Evolutionary conservation across 2,329 filamentous ascomycete genomes (phyloP).

Genomic region (Claviceps africana): DNA sequence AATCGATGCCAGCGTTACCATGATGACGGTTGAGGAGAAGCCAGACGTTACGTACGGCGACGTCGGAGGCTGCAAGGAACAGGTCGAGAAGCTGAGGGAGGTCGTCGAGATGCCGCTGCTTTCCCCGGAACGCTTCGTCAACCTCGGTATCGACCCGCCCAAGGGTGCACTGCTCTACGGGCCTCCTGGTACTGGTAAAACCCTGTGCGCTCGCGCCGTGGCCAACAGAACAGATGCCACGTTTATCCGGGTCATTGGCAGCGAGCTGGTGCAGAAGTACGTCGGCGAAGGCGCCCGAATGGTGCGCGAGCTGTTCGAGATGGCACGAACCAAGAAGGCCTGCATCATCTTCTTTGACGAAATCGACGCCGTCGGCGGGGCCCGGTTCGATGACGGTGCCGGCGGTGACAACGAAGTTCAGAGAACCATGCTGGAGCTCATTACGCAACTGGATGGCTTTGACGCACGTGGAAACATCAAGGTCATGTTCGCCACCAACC

Average conservation of each 20-base stretch:
- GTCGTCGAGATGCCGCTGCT: slow-evolving; percentile 97
- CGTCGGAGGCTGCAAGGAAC: slow-evolving; percentile 97
- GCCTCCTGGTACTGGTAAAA: slow-evolving; percentile 97
- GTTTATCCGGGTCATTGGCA: slow-evolving; percentile 96
- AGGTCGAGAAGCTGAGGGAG: slow-evolving; percentile 97
- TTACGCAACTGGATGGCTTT: slow-evolving; percentile 93
- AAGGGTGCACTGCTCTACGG: slow-evolving; percentile 96
- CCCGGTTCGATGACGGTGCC: slow-evolving; percentile 90
- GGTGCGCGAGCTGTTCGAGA: slow-evolving; percentile 97
- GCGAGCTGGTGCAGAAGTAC: slow-evolving; percentile 96
- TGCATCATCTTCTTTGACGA: slow-evolving; percentile 98
- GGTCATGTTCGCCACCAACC: slow-evolving; percentile 98
- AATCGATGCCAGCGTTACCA: slow-evolving; percentile 97
- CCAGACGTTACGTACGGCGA: slow-evolving; percentile 98
- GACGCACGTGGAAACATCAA: slow-evolving; percentile 97
- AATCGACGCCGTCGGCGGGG: slow-evolving; percentile 90
- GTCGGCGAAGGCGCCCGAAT: slow-evolving; percentile 96
- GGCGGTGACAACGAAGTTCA: slow-evolving; percentile 97
- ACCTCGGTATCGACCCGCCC: slow-evolving; percentile 95
- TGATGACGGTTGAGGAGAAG: slow-evolving; percentile 99
- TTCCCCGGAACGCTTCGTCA: slow-evolving; percentile 93
- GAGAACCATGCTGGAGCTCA: slow-evolving; percentile 93
- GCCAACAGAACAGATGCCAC: slow-evolving; percentile 97
- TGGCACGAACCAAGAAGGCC: slow-evolving; percentile 98
- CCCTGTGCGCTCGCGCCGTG: slow-evolving; percentile 89